These are phyloP conservation scores for Pichia manshurica DNA, from an alignment of 805 yeast genomes.

Conservation along the genomic window DNA sequence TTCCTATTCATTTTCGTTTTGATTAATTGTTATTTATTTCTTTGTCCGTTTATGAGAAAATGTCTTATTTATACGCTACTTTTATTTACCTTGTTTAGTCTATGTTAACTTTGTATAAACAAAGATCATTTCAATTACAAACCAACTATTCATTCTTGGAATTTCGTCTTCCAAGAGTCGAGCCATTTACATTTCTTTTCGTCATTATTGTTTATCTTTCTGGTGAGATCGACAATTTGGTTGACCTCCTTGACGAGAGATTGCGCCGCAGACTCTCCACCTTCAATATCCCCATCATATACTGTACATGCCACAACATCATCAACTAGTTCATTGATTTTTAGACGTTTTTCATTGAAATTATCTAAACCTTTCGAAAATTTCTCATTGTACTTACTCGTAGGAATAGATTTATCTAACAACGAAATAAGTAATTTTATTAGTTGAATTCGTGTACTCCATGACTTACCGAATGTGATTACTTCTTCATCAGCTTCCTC, in stretches of 20 bases:
- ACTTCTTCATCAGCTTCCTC: constrained; percentile 20
- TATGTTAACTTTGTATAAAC: too few relatives aligned
- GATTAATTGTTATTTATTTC: not conserved
- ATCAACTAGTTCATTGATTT: constrained; percentile 46
- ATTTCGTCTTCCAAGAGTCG: constrained; percentile 47
- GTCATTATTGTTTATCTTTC: constrained; percentile 42
- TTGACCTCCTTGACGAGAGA: constrained; percentile 21
- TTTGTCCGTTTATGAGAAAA: not conserved
- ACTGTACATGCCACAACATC: constrained; percentile 53
- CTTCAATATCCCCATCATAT: constrained; percentile 37
- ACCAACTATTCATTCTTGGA: constrained; percentile 21
- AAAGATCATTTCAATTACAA: too few relatives aligned
- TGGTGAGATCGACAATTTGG: constrained; percentile 35
- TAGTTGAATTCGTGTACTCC: constrained; percentile 51
- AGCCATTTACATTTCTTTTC: constrained; percentile 56
- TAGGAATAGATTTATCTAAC: constrained; percentile 52
- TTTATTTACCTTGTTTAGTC: too few relatives aligned
- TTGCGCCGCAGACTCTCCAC: constrained; percentile 21
- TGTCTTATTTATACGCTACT: not conserved
- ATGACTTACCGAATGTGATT: constrained; percentile 35
- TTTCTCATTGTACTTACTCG: constrained; percentile 20
- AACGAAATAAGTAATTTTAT: constrained; percentile 55
- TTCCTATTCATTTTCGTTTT: not conserved
- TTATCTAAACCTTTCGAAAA: constrained; percentile 42
- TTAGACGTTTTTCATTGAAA: constrained; percentile 38